A percentile compares a stretch with the other conserved stretches of the same genome.
Evolutionary conservation across 257 asterid genomes (phyloP).

Genomic region (Solanum sparsipilum): DNA sequence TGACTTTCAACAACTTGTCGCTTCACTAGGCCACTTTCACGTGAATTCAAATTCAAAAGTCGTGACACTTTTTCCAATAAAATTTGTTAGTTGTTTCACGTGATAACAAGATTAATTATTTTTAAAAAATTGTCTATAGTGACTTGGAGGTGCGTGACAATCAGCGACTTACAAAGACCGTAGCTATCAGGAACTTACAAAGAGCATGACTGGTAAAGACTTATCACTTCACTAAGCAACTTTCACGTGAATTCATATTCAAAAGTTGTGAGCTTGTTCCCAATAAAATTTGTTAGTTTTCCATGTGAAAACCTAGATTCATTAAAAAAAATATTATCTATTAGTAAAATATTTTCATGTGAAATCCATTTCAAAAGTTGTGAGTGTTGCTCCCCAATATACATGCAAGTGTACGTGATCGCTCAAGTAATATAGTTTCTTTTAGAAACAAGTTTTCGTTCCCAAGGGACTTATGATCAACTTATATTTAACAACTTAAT

Average conservation of each 20-base stretch:
- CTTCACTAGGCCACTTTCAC: neutral
- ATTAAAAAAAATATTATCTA: neutral
- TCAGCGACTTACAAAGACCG: neutral
- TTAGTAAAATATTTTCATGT: neutral
- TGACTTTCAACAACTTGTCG: neutral
- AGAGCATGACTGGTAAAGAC: too few species aligned
- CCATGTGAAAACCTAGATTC: neutral
- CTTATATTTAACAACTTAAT: too few species aligned
- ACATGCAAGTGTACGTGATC: too few species aligned
- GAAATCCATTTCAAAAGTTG: neutral
- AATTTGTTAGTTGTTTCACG: neutral
- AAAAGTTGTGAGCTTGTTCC: neutral
- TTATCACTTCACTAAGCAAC: neutral
- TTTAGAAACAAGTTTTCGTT: too few species aligned
- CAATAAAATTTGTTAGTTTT: neutral
- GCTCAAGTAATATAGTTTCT: too few species aligned
- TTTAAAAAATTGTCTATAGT: neutral
- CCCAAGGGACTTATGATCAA: too few species aligned
- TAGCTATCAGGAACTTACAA: neutral
- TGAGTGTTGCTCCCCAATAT: too few species aligned
- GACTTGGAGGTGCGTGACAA: neutral
- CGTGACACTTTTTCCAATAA: neutral
- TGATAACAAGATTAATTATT: neutral
- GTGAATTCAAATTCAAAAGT: neutral
- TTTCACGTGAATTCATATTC: neutral